Base-by-base conservation (phyloP, 2,329 filamentous ascomycete species). In the Paecilomyces sp. region DNA sequence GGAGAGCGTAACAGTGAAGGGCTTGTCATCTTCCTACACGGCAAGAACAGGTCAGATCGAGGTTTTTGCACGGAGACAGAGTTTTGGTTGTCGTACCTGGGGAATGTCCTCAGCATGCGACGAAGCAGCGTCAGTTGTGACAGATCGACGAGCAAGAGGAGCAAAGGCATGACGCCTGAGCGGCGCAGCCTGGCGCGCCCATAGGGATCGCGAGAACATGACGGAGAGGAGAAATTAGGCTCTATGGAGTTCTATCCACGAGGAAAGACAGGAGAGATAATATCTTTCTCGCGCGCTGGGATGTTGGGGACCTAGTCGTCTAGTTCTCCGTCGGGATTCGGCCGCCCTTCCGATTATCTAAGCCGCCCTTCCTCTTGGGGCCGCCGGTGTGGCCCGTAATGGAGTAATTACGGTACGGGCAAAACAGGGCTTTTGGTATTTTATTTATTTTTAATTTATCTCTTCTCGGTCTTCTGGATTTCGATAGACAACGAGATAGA, bases 41-140 rank as follows among this genome's bases (percentile, higher is more conserved):
- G 13, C 60, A 41, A 58, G 34, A 52, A 55, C 57, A 57, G 25
- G 55, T 57, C 58, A 65, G 54, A 50, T 25, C 30, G 13, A 30
- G 53, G 24, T 59, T 11, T 33, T n/a, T 15, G 13, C 13, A n/a
- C 8, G 34, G 11, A 41, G 24, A 41, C 31, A 15, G 52, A 41
- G 54, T 33, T 50, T 22, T 54, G 18, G 51, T 66, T 63, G 67
- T 70, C 83, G 68, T 81, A 89, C 87, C 75, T 83, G 75, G 60
- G 88, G 88, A 65, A 90, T 83, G 82, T 90, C 90, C 77, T 93
- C 91, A 71, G 92, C 88, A 77, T 95, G 91, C 71, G 92, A 88
- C 71, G 90, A 93, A 67, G 94, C 94, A 66, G 94, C 94, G 80
- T 97, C 89, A 67, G 94, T 97, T 68, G 94, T 99, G 73, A 99